phyloP scores from a whole-genome alignment of 345 rosid genomes.

The Brassica carinata region DNA sequence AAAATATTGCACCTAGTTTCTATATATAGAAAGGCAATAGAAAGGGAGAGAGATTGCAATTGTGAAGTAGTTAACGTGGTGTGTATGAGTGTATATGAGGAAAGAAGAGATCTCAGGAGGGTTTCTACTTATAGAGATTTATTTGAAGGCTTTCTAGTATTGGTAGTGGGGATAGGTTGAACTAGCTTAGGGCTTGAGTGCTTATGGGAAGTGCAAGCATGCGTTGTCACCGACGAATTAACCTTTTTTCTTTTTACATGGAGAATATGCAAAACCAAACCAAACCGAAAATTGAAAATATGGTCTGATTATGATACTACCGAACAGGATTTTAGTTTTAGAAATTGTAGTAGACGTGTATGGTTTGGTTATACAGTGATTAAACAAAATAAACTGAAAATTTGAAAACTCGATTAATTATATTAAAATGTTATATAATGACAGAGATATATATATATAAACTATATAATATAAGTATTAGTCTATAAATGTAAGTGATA shows the following conservation, averaged over 20 bases:
- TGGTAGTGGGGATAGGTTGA: conserved; percentile 27
- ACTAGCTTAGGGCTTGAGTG: conserved; percentile 30
- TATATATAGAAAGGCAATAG: neutral
- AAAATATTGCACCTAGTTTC: neutral
- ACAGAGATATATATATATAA: neutral
- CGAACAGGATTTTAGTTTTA: neutral
- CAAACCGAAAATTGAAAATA: too few relatives aligned
- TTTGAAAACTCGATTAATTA: neutral
- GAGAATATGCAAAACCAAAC: neutral
- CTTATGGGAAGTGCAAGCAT: conserved; percentile 33
- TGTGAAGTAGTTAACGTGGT: conserved; percentile 19
- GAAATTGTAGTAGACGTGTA: neutral
- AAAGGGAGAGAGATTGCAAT: neutral
- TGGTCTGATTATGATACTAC: neutral
- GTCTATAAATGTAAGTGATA: too few relatives aligned
- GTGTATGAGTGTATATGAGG: conserved; percentile 18
- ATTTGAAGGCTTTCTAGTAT: conserved; percentile 21
- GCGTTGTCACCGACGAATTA: conserved; percentile 33
- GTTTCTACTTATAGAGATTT: conserved; percentile 37
- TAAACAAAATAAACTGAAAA: neutral
- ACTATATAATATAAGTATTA: neutral
- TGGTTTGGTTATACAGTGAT: neutral
- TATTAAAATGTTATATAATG: too few relatives aligned
- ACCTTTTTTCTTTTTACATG: neutral
- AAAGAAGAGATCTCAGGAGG: conserved; percentile 29